Percentiles rank a stretch among this genome's conserved stretches.
Evolutionary conservation across 352 stramenopile genomes (phyloP).

Genomic region (Elongisporangium senticosum): DNA sequence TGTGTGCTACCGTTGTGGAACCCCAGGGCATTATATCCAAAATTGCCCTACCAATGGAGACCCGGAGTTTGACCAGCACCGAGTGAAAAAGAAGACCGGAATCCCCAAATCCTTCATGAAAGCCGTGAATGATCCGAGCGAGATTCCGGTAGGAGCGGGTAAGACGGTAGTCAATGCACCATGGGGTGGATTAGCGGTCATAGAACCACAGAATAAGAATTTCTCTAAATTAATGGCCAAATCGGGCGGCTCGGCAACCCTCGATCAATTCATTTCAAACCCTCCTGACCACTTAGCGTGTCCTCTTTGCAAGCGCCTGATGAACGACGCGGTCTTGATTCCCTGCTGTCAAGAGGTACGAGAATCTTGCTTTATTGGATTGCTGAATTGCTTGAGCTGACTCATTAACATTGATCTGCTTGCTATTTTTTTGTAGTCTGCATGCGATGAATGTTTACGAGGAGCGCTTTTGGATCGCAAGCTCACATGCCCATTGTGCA

Average conservation of each 20-base stretch:
- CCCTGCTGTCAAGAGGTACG: conserved; percentile 86
- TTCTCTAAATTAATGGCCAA: conserved; percentile 90
- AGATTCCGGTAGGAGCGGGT: conserved; percentile 73
- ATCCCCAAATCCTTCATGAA: conserved; percentile 90
- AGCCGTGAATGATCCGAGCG: conserved; percentile 76
- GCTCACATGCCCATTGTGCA: conserved; percentile 75
- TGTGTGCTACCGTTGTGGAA: conserved; percentile 81
- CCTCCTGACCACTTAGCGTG: conserved; percentile 86
- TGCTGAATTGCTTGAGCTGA: conserved; percentile 1
- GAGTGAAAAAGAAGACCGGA: conserved; percentile 84
- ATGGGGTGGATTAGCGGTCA: conserved; percentile 83
- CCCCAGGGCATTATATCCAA: conserved; percentile 83
- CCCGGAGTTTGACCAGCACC: conserved; percentile 84
- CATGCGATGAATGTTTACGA: conserved; percentile 80
- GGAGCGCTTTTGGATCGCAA: conserved; percentile 74
- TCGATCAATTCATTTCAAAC: conserved; percentile 89
- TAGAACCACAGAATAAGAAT: conserved; percentile 89
- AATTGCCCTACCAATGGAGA: conserved; percentile 87
- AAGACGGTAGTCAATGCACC: conserved; percentile 86
- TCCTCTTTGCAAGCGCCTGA: conserved; percentile 83
- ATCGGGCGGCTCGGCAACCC: conserved; percentile 81
- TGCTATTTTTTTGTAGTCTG: conserved; percentile 36
- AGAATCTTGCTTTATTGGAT: conserved; percentile 10
- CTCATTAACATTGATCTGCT: not conserved
- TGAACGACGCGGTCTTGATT: conserved; percentile 85